Evolutionary conservation across 1,284 basidiomycete species (phyloP).

Genomic region (Pyrrhoderma lamaoense): DNA sequence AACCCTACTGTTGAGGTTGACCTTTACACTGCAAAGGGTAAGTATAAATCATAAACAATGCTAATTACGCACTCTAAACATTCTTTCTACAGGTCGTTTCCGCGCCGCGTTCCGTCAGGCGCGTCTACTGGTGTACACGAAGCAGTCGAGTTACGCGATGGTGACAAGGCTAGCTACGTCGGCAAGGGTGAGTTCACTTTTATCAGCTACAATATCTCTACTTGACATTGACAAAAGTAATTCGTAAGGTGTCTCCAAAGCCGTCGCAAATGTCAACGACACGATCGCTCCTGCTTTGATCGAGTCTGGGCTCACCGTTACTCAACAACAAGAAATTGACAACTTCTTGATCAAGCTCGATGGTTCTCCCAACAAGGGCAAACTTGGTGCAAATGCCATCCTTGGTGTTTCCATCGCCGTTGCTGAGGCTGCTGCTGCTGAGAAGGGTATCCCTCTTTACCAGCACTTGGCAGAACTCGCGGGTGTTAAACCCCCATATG

Average conservation of each 20-base stretch:
- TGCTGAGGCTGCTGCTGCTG: conserved; percentile 87
- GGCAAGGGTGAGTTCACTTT: conserved; percentile 72
- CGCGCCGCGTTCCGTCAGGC: conserved; percentile 96
- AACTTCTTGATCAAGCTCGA: conserved; percentile 99
- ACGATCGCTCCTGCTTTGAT: conserved; percentile 87
- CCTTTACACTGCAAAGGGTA: conserved; percentile 80
- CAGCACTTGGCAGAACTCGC: conserved; percentile 94
- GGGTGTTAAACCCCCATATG: conserved; percentile 88
- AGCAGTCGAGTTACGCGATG: conserved; percentile 97
- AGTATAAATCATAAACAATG: conserved; percentile 21
- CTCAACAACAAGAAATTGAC: conserved; percentile 93
- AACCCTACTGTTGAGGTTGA: conserved; percentile 97
- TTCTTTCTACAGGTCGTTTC: conserved; percentile 66
- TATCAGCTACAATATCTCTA: neutral
- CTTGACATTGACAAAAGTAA: conserved; percentile 11
- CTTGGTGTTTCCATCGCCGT: conserved; percentile 98
- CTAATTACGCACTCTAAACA: neutral
- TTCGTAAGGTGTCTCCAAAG: conserved; percentile 81
- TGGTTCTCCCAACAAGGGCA: conserved; percentile 97
- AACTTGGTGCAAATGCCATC: conserved; percentile 98
- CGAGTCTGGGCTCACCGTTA: conserved; percentile 81
- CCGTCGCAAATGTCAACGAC: conserved; percentile 92
- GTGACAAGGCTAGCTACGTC: conserved; percentile 87
- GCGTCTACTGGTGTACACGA: conserved; percentile 98
- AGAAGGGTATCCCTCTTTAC: conserved; percentile 94